phyloP scores from a whole-genome alignment of 495 filamentous ascomycete species.

The Hyphodiscus hymeniophilus region DNA sequence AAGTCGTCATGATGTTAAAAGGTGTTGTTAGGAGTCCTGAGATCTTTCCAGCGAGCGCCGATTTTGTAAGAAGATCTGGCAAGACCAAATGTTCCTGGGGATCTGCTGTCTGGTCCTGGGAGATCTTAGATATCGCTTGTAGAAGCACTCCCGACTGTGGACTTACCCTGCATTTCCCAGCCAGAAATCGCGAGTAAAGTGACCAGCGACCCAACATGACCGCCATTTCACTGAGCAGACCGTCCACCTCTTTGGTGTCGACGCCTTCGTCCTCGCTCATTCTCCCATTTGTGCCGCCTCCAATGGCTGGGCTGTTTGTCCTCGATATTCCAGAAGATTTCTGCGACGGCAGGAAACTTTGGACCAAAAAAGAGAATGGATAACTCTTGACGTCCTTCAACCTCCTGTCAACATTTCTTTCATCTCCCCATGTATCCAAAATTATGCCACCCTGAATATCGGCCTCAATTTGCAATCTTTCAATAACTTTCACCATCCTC shows the following conservation, averaged over 20 bases:
- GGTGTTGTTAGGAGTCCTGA: constrained; percentile 60
- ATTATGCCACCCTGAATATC: constrained; percentile 98
- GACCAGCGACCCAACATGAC: constrained; percentile 93
- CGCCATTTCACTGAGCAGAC: constrained; percentile 73
- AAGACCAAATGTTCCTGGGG: constrained; percentile 42
- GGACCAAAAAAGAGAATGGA: constrained; percentile 91
- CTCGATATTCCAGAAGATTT: constrained; percentile 37
- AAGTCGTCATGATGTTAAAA: constrained; percentile 83
- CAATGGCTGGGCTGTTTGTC: constrained; percentile 50
- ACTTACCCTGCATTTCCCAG: constrained; percentile 53
- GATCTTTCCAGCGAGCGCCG: constrained; percentile 68
- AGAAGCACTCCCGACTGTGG: constrained; percentile 4
- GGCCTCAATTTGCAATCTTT: constrained; percentile 85
- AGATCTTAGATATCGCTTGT: constrained; percentile 20
- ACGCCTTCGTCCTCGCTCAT: constrained; percentile 79
- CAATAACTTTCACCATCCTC: constrained; percentile 94
- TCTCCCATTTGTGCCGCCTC: constrained; percentile 35
- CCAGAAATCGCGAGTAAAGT: constrained; percentile 81
- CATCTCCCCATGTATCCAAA: constrained; percentile 90
- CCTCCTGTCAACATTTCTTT: constrained; percentile 71
- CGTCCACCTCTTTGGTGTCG: constrained; percentile 91
- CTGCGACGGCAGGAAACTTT: constrained; percentile 71
- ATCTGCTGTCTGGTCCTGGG: constrained; percentile 35
- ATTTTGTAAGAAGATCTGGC: constrained; percentile 65
- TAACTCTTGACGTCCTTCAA: constrained; percentile 94